These are phyloP conservation scores for Glycine latifolia DNA, from an alignment of 306 rosid genomes.

Conservation along the genomic window DNA sequence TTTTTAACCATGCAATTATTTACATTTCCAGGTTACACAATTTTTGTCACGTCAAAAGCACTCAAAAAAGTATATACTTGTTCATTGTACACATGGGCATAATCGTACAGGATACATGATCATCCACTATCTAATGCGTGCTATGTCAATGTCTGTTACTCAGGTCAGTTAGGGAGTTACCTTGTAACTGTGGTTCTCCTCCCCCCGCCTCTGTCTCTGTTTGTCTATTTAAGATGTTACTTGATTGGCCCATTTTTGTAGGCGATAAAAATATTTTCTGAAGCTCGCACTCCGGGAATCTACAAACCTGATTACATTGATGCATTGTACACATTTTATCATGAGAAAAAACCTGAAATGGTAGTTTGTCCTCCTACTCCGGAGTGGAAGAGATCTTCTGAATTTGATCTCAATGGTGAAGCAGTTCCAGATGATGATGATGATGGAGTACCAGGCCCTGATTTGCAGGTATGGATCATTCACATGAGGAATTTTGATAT, in stretches of 20 bases:
- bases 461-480: constrained; percentile 72
- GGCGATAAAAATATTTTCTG: constrained; percentile 87
- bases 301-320: constrained; percentile 95
- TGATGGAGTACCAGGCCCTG: constrained; percentile 72
- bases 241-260: constrained; percentile 53
- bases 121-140: constrained; percentile 90
- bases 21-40: constrained; percentile 74
- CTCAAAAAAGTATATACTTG: constrained; percentile 89
- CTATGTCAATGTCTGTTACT: constrained; percentile 71
- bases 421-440: constrained; percentile 80
- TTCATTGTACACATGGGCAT: constrained; percentile 98
- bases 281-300: constrained; percentile 98
- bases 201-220: neutral
- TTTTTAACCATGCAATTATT: constrained; percentile 35
- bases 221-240: constrained; percentile 27
- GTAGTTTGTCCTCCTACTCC: constrained; percentile 93
- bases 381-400: constrained; percentile 98
- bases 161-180: constrained; percentile 68
- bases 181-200: neutral
- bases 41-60: constrained; percentile 86
- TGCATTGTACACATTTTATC: constrained; percentile 86
- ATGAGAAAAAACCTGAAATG: constrained; percentile 86
- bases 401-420: constrained; percentile 97
- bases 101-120: constrained; percentile 99
- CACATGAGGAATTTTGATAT: constrained; percentile 40